Evolutionary conservation across 2,329 filamentous ascomycete species (phyloP).

Genomic region (Cordyceps cicadae): DNA sequence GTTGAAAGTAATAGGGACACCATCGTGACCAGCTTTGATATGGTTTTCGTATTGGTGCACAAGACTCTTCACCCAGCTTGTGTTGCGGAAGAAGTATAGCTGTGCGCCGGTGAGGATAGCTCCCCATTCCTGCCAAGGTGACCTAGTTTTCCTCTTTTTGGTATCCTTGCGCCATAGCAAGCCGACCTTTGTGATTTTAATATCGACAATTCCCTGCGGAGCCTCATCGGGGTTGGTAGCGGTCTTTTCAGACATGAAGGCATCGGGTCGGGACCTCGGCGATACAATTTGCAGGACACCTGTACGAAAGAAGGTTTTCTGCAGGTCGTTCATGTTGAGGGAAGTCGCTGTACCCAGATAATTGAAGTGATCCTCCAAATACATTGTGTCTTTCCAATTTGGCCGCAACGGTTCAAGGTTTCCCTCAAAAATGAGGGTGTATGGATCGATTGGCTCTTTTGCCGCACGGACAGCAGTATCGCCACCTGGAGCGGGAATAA

Average conservation of each 20-base stretch:
- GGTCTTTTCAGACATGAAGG: constrained; percentile 84
- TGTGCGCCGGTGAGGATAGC: constrained; percentile 94
- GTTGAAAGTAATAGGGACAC: constrained; percentile 76
- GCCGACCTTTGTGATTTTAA: constrained; percentile 94
- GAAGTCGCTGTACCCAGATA: constrained; percentile 71
- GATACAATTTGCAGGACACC: constrained; percentile 93
- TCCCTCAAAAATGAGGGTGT: constrained; percentile 85
- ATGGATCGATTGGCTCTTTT: constrained; percentile 89
- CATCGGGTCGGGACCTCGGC: constrained; percentile 83
- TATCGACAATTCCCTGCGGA: constrained; percentile 88
- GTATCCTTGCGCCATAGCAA: constrained; percentile 87
- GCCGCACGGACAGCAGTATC: constrained; percentile 49
- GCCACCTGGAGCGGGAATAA: constrained; percentile 55
- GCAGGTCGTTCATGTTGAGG: constrained; percentile 72
- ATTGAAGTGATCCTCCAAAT: constrained; percentile 83
- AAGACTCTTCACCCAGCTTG: constrained; percentile 81
- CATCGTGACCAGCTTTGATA: constrained; percentile 66
- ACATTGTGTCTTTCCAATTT: constrained; percentile 83
- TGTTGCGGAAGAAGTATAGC: constrained; percentile 92
- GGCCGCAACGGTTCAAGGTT: constrained; percentile 78
- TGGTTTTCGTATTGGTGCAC: constrained; percentile 83
- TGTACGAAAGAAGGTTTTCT: constrained; percentile 83
- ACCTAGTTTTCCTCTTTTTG: constrained; percentile 89
- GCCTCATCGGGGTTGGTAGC: constrained; percentile 78
- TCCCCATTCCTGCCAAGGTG: constrained; percentile 98